Base-by-base conservation (phyloP, 139 green algal genomes). In the Zygnema cylindricum region DNA sequence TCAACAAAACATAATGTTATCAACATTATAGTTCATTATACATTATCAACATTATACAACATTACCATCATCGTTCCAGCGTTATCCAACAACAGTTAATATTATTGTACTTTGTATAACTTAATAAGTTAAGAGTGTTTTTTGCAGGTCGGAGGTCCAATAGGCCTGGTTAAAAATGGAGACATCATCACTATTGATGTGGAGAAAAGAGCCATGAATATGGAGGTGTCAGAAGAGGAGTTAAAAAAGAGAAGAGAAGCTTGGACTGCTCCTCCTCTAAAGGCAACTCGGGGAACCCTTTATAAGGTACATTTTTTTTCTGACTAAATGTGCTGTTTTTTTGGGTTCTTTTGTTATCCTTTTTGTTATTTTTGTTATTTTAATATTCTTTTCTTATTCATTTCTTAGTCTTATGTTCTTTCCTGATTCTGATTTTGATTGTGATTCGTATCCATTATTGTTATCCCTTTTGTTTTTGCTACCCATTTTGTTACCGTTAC, bases 161-260 rank as follows among this genome's bases (percentile, higher is more conserved):
- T 99, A 43, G 97, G 91, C 0, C 93, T 99, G 82, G 94, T 95
- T 39, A 92, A 95, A 88, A 90, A 98, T 69, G 97, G 97, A 41
- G 97, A 99, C 93, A 93, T 93, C 16, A 96, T 99, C 76, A 92
- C 87, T 38, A 97, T 99, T 54, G 97, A 99, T 84, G 96, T 94
- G 0, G 90, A 95, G 39, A 94, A 94, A 73, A 93, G 93, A 39
- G 89, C 85, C 21, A 98, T 99, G 93, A 93, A 98, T n/a, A n/a
- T n/a, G n/a, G n/a, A n/a, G n/a, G n/a, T n/a, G n/a, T n/a, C n/a
- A n/a, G n/a, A n/a, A n/a, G n/a, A n/a, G n/a, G n/a, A n/a, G n/a
- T n/a, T n/a, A n/a, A n/a, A n/a, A n/a, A n/a, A n/a, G n/a, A n/a
- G n/a, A n/a, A n/a, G n/a, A n/a, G n/a, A n/a, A n/a, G n/a, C n/a